phyloP scores from a whole-genome alignment of 2,329 filamentous ascomycete genomes.

The Fusarium equiseti region DNA sequence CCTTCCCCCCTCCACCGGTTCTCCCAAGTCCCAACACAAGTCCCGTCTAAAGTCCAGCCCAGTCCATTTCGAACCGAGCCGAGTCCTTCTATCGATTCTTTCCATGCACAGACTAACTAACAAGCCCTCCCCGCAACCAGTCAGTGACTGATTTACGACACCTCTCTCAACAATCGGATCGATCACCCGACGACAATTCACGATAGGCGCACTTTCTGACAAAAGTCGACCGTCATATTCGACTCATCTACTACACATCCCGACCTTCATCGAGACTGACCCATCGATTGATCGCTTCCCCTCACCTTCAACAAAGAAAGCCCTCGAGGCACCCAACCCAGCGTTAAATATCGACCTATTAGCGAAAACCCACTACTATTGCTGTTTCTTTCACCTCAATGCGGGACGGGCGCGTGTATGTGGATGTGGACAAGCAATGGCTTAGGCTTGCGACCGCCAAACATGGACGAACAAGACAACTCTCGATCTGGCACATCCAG shows the following conservation, averaged over 20 bases:
- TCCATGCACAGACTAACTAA: conserved; percentile 35
- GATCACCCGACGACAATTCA: conserved; percentile 13
- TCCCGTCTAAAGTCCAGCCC: neutral
- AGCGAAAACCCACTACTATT: conserved; percentile 16
- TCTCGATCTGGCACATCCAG: conserved; percentile 53
- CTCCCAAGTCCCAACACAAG: neutral
- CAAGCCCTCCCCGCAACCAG: conserved; percentile 45
- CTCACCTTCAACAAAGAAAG: conserved; percentile 14
- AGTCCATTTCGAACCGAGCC: neutral
- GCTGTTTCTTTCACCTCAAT: conserved; percentile 45
- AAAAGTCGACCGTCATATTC: conserved; percentile 1
- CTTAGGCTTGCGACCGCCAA: conserved; percentile 60
- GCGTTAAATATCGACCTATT: conserved; percentile 10
- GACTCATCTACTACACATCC: neutral
- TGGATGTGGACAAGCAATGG: conserved; percentile 57
- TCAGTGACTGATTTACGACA: conserved; percentile 36
- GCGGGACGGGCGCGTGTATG: conserved; percentile 51
- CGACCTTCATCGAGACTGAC: neutral
- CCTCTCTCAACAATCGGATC: conserved; percentile 24
- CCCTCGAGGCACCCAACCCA: conserved; percentile 24
- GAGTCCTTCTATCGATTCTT: conserved; percentile 15
- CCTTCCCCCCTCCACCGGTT: neutral
- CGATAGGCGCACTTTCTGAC: conserved; percentile 11
- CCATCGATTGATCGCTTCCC: conserved; percentile 9
- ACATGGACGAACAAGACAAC: conserved; percentile 60